Conservation (phyloP, 2,329 filamentous ascomycete species). For the Penicillium sclerotigenum region DNA sequence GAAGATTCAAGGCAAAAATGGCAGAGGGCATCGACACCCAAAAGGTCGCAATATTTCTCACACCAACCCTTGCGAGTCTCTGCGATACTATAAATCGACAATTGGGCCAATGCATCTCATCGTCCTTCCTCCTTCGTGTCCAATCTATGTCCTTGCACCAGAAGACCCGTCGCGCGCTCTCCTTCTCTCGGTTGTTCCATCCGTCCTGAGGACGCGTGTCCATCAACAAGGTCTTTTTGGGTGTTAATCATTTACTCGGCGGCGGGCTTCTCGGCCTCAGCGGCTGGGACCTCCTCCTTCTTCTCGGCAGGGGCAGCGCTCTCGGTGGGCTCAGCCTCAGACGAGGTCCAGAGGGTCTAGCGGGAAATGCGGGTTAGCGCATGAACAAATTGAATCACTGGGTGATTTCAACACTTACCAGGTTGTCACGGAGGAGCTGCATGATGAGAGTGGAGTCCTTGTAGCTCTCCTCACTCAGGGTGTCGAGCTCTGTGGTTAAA, state of each 20-base stretch:
- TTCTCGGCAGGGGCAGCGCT: conserved; percentile 42
- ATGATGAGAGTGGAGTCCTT: conserved; percentile 98
- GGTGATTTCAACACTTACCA: conserved; percentile 56
- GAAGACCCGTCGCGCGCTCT: conserved; percentile 14
- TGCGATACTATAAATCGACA: conserved; percentile 5
- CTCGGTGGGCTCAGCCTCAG: conserved; percentile 81
- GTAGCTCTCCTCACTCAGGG: conserved; percentile 97
- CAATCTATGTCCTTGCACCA: conserved; percentile 15
- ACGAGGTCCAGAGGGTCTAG: conserved; percentile 98
- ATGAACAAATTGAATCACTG: not conserved
- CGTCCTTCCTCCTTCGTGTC: conserved; percentile 6
- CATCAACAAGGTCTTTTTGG: conserved; percentile 32
- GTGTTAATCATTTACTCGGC: conserved; percentile 42
- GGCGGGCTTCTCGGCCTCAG: conserved; percentile 44
- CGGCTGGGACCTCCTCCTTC: conserved; percentile 43
- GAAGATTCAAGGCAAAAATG: conserved; percentile 7
- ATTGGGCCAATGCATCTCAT: conserved; percentile 7
- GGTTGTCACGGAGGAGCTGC: conserved; percentile 96
- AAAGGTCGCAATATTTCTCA: conserved; percentile 3
- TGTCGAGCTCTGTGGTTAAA: conserved; percentile 74
- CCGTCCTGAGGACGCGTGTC: conserved; percentile 29
- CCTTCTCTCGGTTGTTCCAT: conserved; percentile 20
- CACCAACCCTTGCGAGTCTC: conserved; percentile 11
- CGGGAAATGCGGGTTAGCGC: conserved; percentile 25
- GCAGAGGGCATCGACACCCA: conserved; percentile 2